phyloP scores from a whole-genome alignment of 129 eudicot species.

The Deinandra increscens region DNA sequence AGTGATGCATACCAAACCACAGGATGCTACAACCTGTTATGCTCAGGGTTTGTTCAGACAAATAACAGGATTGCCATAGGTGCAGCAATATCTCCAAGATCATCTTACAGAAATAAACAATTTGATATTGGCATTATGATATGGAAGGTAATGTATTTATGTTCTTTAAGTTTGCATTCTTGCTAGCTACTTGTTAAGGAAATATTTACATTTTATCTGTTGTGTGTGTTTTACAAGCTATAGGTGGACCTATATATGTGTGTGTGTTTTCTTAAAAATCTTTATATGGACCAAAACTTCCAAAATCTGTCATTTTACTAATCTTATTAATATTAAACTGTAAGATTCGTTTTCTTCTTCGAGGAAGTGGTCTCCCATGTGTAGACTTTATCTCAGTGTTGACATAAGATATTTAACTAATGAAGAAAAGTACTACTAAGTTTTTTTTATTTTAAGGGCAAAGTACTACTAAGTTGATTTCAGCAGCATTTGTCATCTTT shows the following conservation, averaged over 20 bases:
- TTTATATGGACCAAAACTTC: constrained; percentile 26
- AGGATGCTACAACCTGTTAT: constrained; percentile 92
- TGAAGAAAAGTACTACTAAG: neutral
- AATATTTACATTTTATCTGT: neutral
- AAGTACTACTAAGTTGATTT: constrained; percentile 28
- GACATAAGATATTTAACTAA: constrained; percentile 16
- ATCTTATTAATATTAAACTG: constrained; percentile 24
- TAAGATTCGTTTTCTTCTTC: constrained; percentile 38
- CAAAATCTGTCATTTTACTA: neutral
- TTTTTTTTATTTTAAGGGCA: too few relatives aligned
- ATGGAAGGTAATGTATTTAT: constrained; percentile 68
- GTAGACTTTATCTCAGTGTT: constrained; percentile 21
- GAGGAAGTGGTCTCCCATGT: constrained; percentile 39
- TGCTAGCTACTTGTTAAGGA: neutral
- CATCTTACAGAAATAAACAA: constrained; percentile 64
- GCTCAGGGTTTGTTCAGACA: constrained; percentile 95
- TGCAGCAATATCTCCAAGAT: constrained; percentile 94
- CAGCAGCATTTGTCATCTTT: neutral
- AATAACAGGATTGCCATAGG: constrained; percentile 89
- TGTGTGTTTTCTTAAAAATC: neutral
- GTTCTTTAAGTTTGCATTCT: neutral
- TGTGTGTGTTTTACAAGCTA: neutral
- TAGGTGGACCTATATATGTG: neutral
- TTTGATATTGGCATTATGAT: constrained; percentile 86
- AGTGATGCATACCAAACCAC: constrained; percentile 93